These are phyloP conservation scores for Vanilla planifolia DNA, from an alignment of 106 monocot genomes.

Conservation along the genomic window DNA sequence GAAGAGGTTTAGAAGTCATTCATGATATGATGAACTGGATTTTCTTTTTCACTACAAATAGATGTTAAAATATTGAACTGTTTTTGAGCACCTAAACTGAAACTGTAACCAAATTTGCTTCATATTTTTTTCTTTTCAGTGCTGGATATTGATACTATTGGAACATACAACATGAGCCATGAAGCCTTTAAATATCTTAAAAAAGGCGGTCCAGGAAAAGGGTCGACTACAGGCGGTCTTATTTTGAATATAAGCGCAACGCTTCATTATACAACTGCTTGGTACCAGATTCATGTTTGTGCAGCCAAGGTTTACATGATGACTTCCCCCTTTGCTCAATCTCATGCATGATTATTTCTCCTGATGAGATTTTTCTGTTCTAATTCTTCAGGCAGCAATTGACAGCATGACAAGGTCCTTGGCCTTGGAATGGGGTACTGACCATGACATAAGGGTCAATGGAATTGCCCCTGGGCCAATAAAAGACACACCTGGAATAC, in stretches of 20 bases:
- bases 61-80: too few species aligned
- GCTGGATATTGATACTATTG: slow-evolving; percentile 85
- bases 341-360: neutral
- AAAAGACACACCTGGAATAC: slow-evolving; percentile 73
- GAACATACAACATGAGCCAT: slow-evolving; percentile 92
- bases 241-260: slow-evolving; percentile 96
- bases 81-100: too few species aligned
- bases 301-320: slow-evolving; percentile 72
- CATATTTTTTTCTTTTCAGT: slow-evolving; percentile 43
- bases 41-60: too few species aligned
- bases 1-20: too few species aligned
- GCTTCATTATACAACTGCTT: slow-evolving; percentile 81
- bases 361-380: neutral
- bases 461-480: slow-evolving; percentile 97
- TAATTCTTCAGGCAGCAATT: slow-evolving; percentile 67
- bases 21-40: too few species aligned
- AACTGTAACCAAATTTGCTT: too few species aligned
- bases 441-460: slow-evolving; percentile 90
- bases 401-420: slow-evolving; percentile 89
- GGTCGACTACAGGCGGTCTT: slow-evolving; percentile 48
- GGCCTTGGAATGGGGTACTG: slow-evolving; percentile 95
- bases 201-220: slow-evolving; percentile 49
- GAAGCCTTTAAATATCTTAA: slow-evolving; percentile 89
- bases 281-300: slow-evolving; percentile 95
- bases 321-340: neutral